Percentiles rank a stretch among this genome's conserved stretches.
phyloP scores from a whole-genome alignment of 768 basidiomycete species.

The Megacollybia marginata region DNA sequence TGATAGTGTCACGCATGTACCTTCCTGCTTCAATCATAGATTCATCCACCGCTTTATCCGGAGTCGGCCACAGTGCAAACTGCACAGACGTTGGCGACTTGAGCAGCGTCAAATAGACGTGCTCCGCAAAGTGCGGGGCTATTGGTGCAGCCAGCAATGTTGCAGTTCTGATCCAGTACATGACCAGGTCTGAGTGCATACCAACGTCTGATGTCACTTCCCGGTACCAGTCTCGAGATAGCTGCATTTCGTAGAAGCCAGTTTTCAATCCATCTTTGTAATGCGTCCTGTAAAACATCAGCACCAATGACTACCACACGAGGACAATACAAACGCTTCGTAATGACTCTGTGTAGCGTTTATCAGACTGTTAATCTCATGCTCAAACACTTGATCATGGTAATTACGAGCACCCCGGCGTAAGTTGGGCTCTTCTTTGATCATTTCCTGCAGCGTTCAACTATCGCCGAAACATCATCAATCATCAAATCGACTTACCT shows the following conservation, averaged over 20 bases:
- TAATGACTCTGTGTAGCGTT: constrained; percentile 76
- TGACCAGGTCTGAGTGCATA: constrained; percentile 86
- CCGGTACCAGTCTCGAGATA: constrained; percentile 91
- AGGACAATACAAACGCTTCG: constrained; percentile 43
- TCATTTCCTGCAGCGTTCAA: constrained; percentile 57
- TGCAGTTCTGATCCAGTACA: constrained; percentile 78
- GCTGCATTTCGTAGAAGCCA: constrained; percentile 94
- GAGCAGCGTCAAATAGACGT: constrained; percentile 76
- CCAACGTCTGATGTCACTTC: constrained; percentile 83
- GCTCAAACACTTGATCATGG: constrained; percentile 86
- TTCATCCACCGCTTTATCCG: constrained; percentile 49
- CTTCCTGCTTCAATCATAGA: constrained; percentile 61
- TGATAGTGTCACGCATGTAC: constrained; percentile 90
- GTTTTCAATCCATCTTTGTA: constrained; percentile 95
- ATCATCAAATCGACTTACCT: constrained; percentile 40
- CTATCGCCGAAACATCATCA: constrained; percentile 2
- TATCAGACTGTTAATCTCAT: constrained; percentile 85
- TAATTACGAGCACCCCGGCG: constrained; percentile 71
- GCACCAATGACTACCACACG: too few species aligned
- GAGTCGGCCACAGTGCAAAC: constrained; percentile 75
- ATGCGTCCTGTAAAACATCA: constrained; percentile 52
- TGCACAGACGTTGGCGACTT: constrained; percentile 74
- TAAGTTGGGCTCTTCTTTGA: constrained; percentile 60
- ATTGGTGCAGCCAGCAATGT: constrained; percentile 78
- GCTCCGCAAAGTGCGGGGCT: constrained; percentile 91